Conservation (phyloP, 768 basidiomycete species). For the Grammothele lineata region DNA sequence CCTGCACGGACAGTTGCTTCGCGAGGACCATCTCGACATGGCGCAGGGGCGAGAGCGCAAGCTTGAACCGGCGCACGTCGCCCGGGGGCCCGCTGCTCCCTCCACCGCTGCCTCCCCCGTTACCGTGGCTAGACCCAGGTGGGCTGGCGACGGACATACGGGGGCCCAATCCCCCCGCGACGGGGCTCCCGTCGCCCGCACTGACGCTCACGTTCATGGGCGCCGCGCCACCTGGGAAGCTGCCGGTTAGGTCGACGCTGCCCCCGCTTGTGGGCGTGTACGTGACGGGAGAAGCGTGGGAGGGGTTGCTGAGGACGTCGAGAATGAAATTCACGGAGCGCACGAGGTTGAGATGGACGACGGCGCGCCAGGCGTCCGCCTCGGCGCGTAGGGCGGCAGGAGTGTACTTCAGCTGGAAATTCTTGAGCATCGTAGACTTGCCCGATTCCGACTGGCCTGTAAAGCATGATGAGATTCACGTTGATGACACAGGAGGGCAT, state of each 20-base stretch:
- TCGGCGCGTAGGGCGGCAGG: conserved; percentile 57
- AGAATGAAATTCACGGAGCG: conserved; percentile 45
- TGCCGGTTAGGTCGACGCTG: no score
- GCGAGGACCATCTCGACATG: conserved; percentile 51
- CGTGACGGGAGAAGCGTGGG: background rate
- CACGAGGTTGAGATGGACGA: conserved; percentile 67
- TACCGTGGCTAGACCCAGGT: no score
- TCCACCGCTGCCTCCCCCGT: background rate
- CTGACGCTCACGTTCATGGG: background rate
- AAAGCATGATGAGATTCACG: no score
- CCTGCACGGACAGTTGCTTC: conserved; percentile 35
- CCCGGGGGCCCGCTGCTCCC: conserved; percentile 13
- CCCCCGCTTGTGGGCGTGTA: background rate
- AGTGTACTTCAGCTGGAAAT: conserved; percentile 58
- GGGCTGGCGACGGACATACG: background rate
- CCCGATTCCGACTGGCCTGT: conserved; percentile 66
- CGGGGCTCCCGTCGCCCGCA: conserved; percentile 3
- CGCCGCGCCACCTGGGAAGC: no score
- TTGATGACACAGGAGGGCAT: no score
- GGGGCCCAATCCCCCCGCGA: no score
- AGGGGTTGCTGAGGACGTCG: conserved; percentile 30
- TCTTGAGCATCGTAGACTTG: conserved; percentile 64
- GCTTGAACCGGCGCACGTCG: conserved; percentile 41
- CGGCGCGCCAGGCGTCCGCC: conserved; percentile 56
- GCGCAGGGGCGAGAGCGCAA: conserved; percentile 50